Evolutionary conservation across 805 yeast genomes (phyloP), one percentile per base, ranked within the genome.

Genomic region (Jamesozyma jinghongensis): DNA sequence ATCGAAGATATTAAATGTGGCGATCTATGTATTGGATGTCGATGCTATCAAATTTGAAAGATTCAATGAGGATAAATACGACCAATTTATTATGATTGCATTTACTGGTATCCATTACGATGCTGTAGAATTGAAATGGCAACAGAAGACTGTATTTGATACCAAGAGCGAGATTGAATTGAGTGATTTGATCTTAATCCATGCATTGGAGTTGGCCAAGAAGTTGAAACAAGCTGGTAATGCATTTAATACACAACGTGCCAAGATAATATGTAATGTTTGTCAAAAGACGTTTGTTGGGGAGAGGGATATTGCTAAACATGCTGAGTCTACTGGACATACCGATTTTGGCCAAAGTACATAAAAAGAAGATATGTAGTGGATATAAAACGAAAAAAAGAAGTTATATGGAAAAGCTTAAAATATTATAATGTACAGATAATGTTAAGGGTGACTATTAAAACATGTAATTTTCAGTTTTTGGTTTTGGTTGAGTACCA

Each of bases 71-170:
- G 70, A 62, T n/a, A 54, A 49, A 43, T 63, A 63, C 3, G 47
- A 52, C 1, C 55, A 55, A 4, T 78, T 71, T 51, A 69, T 78
- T n/a, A 61, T 74, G 13, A 62, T 83, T 17, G 59, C 79, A 8
- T 83, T 81, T 53, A 70, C 74, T 31, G 92, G 92, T 0, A 73
- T 82, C 37, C 94, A 83, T 60, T 83, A 81, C 56, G 92, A 83
- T 56, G 65, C 79, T 1, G 65, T 77, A 27, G 74, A 70, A n/a
- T 59, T 68, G 34, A 62, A 69, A 22, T 22, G 26, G 26, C 51
- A 53, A 13, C 61, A 28, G n/a, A 45, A 50, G 13, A 60, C 76
- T 0, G 65, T 67, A 5, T 77, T 80, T 57, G 56, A 61, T 16
- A 51, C 53, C 8, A 59, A 56, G 3, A 56, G 60, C 3, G 53